Conservation (phyloP, 257 asterid genomes). For the Jaltomata sinuosa region DNA sequence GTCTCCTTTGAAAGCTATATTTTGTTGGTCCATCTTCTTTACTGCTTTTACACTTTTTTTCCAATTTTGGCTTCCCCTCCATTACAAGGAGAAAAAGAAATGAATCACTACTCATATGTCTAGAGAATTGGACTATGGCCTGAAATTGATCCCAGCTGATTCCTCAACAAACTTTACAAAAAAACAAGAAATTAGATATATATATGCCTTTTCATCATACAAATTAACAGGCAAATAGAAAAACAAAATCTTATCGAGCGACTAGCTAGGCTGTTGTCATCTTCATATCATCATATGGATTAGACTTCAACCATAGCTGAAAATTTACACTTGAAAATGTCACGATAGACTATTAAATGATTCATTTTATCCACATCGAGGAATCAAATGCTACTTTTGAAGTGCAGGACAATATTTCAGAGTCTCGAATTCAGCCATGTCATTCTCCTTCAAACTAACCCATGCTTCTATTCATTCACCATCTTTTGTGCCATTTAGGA, state of each 20-base stretch:
- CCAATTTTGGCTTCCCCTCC: neutral
- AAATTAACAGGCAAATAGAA: neutral
- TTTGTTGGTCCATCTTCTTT: neutral
- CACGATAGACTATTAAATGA: neutral
- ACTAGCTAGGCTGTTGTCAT: neutral
- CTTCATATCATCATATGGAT: neutral
- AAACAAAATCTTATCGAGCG: neutral
- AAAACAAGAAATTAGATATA: too few relatives aligned
- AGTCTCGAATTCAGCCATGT: constrained; percentile 6
- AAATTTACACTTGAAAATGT: neutral
- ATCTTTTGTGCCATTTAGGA: neutral
- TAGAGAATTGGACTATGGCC: too few relatives aligned
- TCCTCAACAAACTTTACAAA: too few relatives aligned
- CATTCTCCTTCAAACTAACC: constrained; percentile 7
- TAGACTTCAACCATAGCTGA: neutral
- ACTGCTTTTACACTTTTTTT: neutral
- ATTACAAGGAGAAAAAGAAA: neutral
- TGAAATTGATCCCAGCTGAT: too few relatives aligned
- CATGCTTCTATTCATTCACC: constrained; percentile 27
- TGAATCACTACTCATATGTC: neutral
- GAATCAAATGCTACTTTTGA: neutral
- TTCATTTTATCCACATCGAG: neutral
- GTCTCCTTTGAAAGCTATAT: neutral
- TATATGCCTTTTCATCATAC: neutral
- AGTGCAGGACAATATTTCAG: neutral